Evolutionary conservation across 1,139 yeast species (phyloP), one percentile per base, ranked within the genome.

Genomic region (Yamadazyma songkhlaensis): DNA sequence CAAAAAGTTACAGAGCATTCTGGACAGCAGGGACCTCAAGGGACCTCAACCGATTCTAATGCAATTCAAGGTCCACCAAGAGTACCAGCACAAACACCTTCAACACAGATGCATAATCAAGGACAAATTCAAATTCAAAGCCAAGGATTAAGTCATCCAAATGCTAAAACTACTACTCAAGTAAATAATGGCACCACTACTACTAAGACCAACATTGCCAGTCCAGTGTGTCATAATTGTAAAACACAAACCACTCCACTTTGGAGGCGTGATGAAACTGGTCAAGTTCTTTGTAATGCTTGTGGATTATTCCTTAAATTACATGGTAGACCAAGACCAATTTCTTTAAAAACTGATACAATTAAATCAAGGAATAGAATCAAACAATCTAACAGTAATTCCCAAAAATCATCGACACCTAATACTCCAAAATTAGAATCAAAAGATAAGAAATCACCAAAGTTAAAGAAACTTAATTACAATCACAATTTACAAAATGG

Each of bases 251-350:
- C 92, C 1, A 90, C 97, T 1, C 97, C 97, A 1, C 67, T 90
- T 21, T 90, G 97, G 97, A 74, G 97, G 60, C 72, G 97, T 49
- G 96, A 89, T 60, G 96, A 89, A 55, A 78, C 85, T 12, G 97
- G 97, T 11, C 94, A 87, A 49, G 95, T 88, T 11, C 72, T 90
- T 36, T 90, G 97, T 59, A 90, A 90, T 64, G 97, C 97, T 4
- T 90, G 97, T 65, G 97, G 97, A 0, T 70, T 90, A 38, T 90
- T 90, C 54, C 67, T 90, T 45, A 90, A 90, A 62, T 72, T 90
- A 30, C 97, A 90, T 55, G 96, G 96, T 17, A 76, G 95, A 39
- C 87, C 96, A 24, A 74, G 97, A 51, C 97, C 97, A 3, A 88
- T 88, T 40, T 82, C 92, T 24, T 67, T 90, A 51, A 90, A 90